Conservation (phyloP, 768 basidiomycete genomes). For the Boletus sp. region DNA sequence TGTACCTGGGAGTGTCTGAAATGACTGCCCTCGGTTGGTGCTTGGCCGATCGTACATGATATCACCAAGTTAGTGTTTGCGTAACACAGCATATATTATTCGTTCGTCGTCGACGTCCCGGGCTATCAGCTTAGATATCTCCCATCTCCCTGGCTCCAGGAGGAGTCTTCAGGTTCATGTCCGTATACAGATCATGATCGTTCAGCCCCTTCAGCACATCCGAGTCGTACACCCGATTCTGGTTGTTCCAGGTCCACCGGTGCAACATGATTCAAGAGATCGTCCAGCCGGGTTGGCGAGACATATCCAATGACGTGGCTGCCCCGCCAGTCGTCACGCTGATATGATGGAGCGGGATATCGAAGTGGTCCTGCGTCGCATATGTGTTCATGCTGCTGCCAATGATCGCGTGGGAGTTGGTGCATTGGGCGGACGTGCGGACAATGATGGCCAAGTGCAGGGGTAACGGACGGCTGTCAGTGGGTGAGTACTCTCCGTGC, state of each 20-base stretch:
- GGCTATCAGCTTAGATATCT: no score
- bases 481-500: constrained; percentile 25
- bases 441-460: constrained; percentile 30
- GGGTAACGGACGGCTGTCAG: constrained; percentile 11
- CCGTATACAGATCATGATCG: constrained; percentile 12
- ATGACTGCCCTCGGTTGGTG: no score
- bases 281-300: constrained; percentile 12
- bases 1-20: no score
- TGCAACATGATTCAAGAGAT: constrained; percentile 17
- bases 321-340: constrained; percentile 25
- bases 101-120: no score
- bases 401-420: constrained; percentile 29
- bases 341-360: constrained; percentile 10
- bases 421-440: constrained; percentile 17
- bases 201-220: constrained; percentile 15
- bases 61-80: no score
- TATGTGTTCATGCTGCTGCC: constrained; percentile 28
- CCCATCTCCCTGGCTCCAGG: no score
- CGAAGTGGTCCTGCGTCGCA: constrained; percentile 12
- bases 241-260: constrained; percentile 24
- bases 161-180: constrained; percentile 16
- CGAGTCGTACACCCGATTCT: constrained; percentile 31
- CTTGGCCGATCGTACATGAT: no score
- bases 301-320: constrained; percentile 24
- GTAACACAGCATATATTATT: no score